phyloP scores from a whole-genome alignment of 805 yeast genomes.

The Jamesozyma rosinii region DNA sequence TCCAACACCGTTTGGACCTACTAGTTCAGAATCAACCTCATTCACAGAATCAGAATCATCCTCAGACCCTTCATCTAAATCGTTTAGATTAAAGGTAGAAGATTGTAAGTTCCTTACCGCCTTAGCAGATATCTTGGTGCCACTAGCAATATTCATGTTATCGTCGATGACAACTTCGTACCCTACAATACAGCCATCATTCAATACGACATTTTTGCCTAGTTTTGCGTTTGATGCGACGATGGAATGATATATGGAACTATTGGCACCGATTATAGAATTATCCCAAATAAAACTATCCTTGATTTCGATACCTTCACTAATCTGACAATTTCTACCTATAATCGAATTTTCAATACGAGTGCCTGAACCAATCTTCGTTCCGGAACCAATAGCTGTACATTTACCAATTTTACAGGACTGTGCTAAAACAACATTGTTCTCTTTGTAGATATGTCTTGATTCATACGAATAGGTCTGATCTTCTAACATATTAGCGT shows the following conservation, averaged over 20 bases:
- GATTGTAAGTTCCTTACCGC: constrained; percentile 32
- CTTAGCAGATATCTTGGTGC: constrained; percentile 44
- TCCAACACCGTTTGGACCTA: constrained; percentile 33
- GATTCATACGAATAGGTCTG: constrained; percentile 73
- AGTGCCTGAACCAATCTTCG: constrained; percentile 71
- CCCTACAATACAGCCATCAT: constrained; percentile 73
- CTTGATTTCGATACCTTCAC: constrained; percentile 58
- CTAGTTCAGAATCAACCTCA: constrained; percentile 22
- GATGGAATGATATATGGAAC: constrained; percentile 50
- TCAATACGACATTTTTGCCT: constrained; percentile 42
- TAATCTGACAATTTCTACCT: constrained; percentile 81
- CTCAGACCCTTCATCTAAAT: background rate
- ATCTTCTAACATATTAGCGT: constrained; percentile 60
- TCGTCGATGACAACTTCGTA: constrained; percentile 59
- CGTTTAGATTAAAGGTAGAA: constrained; percentile 20
- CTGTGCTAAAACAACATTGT: constrained; percentile 81
- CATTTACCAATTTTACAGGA: constrained; percentile 77
- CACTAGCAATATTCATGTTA: constrained; percentile 39
- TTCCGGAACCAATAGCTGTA: constrained; percentile 72
- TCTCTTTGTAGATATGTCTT: constrained; percentile 83
- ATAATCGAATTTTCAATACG: constrained; percentile 59
- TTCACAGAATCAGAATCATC: constrained; percentile 27
- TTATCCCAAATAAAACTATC: constrained; percentile 87
- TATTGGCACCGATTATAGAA: constrained; percentile 58
- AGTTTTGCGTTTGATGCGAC: constrained; percentile 59